Evolutionary conservation across 306 rosid species (phyloP), one percentile per base, ranked within the genome.

Genomic region (Trichosanthes cucumerina): DNA sequence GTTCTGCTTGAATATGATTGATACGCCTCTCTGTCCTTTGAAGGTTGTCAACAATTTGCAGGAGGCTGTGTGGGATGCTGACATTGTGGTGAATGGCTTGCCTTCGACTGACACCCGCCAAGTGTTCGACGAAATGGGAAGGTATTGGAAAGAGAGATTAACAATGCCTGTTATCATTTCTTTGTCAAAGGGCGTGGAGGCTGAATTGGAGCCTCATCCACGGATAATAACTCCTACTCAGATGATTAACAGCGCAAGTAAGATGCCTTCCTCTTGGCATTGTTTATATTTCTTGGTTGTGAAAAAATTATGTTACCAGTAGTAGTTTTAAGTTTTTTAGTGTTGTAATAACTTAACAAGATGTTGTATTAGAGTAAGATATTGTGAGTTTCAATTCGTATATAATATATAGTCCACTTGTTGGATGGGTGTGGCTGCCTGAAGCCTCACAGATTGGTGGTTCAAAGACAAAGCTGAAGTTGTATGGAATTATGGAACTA

Each of bases 31-130:
- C 47, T 92, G 96, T 74, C 97, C 98, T 83, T 79, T 94, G 80
- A 94, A 94, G 84, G 98, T 94, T 81, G 98, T 94, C 80, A 94
- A 91, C 7, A 94, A 92, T 77, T 86, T 94, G 87, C 97, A 94
- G 85, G 98, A 94, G 88, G 98, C 98, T 86, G 91, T 94, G 12
- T 94, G 98, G 98, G 98, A 94, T 86, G 98, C 98, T 26, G 98
- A 94, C 75, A 87, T 94, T 68, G 90, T 94, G 70, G 86, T 94
- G 31, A 94, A 94, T 86, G 96, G 98, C 53, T 82, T 92, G 83
- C 98, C 97, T 3, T 94, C 98, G 0, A 94, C 98, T 0, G 98
- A 94, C 78, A 90, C 98, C 3, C 81, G 62, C 4, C 88, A 80
- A 62, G 97, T 94, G 14, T 94, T 94, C 73, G 87, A 87, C 65